These are phyloP conservation scores for Rosa persica DNA, from an alignment of 306 rosid genomes.

Conservation along the genomic window DNA sequence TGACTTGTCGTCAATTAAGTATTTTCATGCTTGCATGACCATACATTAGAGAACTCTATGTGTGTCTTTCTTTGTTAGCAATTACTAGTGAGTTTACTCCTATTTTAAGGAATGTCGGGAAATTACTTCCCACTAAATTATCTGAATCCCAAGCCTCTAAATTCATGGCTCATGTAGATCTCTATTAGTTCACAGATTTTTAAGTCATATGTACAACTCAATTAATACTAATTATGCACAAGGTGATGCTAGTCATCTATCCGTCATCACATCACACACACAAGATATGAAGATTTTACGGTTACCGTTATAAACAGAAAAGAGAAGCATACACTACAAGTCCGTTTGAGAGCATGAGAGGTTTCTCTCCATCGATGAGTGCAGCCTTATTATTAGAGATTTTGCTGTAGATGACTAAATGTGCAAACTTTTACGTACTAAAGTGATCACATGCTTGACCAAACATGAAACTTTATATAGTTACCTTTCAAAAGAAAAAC, in stretches of 20 bases:
- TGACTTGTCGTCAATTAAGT: not conserved
- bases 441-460: no score
- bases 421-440: no score
- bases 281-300: not conserved
- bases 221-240: conserved; percentile 1
- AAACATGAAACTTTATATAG: no score
- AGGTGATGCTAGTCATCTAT: not conserved
- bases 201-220: not conserved
- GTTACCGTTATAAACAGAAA: not conserved
- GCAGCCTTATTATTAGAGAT: no score
- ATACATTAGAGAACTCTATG: conserved; percentile 39
- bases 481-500: no score
- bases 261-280: not conserved
- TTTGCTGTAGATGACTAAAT: no score
- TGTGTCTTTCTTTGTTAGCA: conserved; percentile 18
- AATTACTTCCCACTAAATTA: conserved; percentile 11
- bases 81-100: not conserved
- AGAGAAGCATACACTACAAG: not conserved
- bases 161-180: conserved; percentile 4
- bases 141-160: conserved; percentile 5
- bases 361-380: not conserved
- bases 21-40: conserved; percentile 47
- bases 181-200: not conserved
- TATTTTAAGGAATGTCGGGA: conserved; percentile 5
- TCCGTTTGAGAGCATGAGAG: not conserved